Conservation (phyloP, 2,329 filamentous ascomycete species). For the Simplicillium aogashimaense region DNA sequence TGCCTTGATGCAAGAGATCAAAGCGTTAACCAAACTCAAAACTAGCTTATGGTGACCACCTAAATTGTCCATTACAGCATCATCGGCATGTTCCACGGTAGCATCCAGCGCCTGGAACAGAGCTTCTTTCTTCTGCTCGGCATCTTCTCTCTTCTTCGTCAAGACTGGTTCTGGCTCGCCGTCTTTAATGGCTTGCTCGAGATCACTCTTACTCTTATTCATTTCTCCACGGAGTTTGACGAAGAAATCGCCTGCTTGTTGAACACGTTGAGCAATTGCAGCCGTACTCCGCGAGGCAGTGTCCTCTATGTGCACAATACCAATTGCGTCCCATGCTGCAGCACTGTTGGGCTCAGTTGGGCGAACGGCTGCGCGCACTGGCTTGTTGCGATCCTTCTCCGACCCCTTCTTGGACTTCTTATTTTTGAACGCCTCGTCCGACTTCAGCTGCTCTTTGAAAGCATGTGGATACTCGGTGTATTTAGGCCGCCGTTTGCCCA, state of each 20-base stretch:
- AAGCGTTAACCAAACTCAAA: slow-evolving; percentile 40
- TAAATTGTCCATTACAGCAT: slow-evolving; percentile 45
- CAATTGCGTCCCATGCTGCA: slow-evolving; percentile 43
- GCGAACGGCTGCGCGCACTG: slow-evolving; percentile 30
- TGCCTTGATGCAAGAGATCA: slow-evolving; percentile 43
- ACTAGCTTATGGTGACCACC: slow-evolving; percentile 48
- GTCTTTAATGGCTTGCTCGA: slow-evolving; percentile 33
- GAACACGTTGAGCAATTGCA: slow-evolving; percentile 35
- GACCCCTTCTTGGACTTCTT: slow-evolving; percentile 33
- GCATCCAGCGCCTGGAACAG: slow-evolving; percentile 42
- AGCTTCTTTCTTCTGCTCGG: slow-evolving; percentile 34
- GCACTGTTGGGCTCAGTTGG: slow-evolving; percentile 35
- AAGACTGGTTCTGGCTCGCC: slow-evolving; percentile 25
- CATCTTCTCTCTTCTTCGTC: slow-evolving; percentile 26
- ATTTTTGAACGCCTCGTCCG: slow-evolving; percentile 33
- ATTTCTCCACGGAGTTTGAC: slow-evolving; percentile 36
- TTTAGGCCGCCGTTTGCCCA: slow-evolving; percentile 33
- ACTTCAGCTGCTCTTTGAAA: slow-evolving; percentile 35
- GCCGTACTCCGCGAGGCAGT: slow-evolving; percentile 24
- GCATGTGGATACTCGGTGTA: slow-evolving; percentile 37
- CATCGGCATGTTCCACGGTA: slow-evolving; percentile 43
- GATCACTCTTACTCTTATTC: slow-evolving; percentile 34
- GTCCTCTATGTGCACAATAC: slow-evolving; percentile 37
- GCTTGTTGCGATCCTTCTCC: slow-evolving; percentile 28
- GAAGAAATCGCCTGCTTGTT: slow-evolving; percentile 39